Evolutionary conservation across 345 rosid species (phyloP), one percentile per base, ranked within the genome.

Genomic region (Pseudoturritis turrita): DNA sequence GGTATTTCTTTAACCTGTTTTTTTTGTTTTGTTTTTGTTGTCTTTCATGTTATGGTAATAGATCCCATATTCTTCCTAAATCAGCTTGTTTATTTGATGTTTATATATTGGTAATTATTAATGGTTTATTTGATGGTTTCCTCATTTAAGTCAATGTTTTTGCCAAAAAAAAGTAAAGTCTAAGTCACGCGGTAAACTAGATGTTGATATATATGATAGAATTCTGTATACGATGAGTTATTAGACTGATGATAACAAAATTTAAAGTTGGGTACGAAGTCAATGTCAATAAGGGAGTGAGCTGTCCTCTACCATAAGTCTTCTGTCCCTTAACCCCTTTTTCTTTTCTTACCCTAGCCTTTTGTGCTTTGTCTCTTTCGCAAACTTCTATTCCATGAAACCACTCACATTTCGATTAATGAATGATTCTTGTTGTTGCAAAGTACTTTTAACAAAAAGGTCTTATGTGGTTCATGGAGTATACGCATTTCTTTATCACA

Each of bases 271-370:
- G 78, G 68, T 67, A 52, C 49, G 13, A 68, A 75, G 78, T 75
- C 78, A 61, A 41, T 68, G 29, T 75, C 78, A 75, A 51, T 23
- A 60, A 75, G 55, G n/a, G 68, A 67, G 63, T 68, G 69, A 75
- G 78, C 78, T 75, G 78, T 68, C 62, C 56, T 67, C 73, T 67
- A 74, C 40, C 54, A 67, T 40, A 67, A 74, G 62, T 74, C 78
- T 67, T 40, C 31, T 50, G 62, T 66, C 68, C 22, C 49, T 41
- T 55, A 21, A 65, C 23, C 60, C 47, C 56, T 14, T 31, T 37
- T 21, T 45, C 39, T 52, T 72, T 65, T 56, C 72, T 31, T 66
- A 39, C 59, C 62, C 58, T 66, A 74, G 22, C 68, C 7, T 40
- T 66, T 74, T 49, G 31, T 67, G 68, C n/a, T 73, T 65, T 74